Conservation (phyloP, 305 asterid species). For the Ilex paraguariensis region DNA sequence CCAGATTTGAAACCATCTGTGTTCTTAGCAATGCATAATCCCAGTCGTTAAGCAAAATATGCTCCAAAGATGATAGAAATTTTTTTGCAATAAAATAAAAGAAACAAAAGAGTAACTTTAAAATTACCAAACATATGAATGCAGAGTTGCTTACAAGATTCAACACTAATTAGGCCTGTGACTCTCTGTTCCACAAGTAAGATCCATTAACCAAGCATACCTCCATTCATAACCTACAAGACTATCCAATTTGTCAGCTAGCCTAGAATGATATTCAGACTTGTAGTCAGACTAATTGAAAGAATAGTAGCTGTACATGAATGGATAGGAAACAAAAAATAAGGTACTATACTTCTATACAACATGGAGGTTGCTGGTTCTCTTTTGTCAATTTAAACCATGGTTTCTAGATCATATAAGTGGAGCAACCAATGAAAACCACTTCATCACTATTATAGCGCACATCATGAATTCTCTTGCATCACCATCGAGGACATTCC, state of each 20-base stretch:
- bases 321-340: too few species aligned
- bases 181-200: neutral
- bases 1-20: too few species aligned
- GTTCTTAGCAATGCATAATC: too few species aligned
- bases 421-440: neutral
- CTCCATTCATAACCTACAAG: neutral
- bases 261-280: neutral
- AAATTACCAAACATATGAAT: neutral
- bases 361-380: too few species aligned
- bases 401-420: neutral
- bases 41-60: too few species aligned
- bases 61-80: too few species aligned
- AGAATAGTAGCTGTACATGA: neutral
- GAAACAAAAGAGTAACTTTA: too few species aligned
- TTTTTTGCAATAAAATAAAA: too few species aligned
- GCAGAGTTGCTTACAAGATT: neutral
- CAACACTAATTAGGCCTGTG: neutral
- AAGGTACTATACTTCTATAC: too few species aligned
- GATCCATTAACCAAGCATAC: neutral
- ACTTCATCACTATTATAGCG: conserved; percentile 29
- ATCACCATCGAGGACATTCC: conserved; percentile 57
- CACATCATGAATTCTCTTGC: conserved; percentile 85
- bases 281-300: neutral
- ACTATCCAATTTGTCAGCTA: neutral
- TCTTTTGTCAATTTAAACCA: neutral